These are phyloP conservation scores for Euphorbia peplus DNA, from an alignment of 345 rosid genomes.

Conservation along the genomic window DNA sequence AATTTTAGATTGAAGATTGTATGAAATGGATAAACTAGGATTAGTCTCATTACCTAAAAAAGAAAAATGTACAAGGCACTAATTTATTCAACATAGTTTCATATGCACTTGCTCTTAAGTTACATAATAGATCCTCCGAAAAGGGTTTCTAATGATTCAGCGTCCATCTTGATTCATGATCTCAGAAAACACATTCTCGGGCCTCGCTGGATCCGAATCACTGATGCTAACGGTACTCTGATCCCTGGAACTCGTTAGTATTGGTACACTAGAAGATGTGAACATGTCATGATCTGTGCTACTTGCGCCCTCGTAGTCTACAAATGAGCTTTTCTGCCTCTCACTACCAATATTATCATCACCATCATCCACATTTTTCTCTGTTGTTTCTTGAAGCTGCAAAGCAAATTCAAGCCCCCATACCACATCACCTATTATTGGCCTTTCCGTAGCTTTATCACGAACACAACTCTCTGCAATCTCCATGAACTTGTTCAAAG, in stretches of 20 bases:
- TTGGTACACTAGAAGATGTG: conserved; percentile 5
- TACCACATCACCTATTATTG: conserved; percentile 23
- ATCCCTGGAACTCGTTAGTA: conserved; percentile 10
- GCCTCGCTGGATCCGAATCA: background rate
- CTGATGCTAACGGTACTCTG: conserved; percentile 2
- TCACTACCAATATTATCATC: background rate
- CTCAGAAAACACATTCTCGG: conserved; percentile 34
- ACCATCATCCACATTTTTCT: conserved; percentile 1
- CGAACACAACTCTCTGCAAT: conserved; percentile 36
- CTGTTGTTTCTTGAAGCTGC: conserved; percentile 19
- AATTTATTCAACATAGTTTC: too few species aligned
- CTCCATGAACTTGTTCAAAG: conserved; percentile 41
- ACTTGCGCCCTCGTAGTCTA: background rate
- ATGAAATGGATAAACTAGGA: too few species aligned
- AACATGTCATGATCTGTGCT: conserved; percentile 15
- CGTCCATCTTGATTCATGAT: conserved; percentile 26
- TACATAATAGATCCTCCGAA: too few species aligned
- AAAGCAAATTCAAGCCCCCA: conserved; percentile 28
- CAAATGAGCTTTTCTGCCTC: background rate
- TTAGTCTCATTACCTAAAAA: too few species aligned
- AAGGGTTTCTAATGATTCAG: conserved; percentile 1
- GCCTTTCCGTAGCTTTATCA: conserved; percentile 20
- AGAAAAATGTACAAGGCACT: too few species aligned
- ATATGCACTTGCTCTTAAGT: too few species aligned
- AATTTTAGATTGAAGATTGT: too few species aligned